These are phyloP conservation scores for Chaetothyriales sp. DNA, from an alignment of 2,329 filamentous ascomycete genomes.

Conservation along the genomic window DNA sequence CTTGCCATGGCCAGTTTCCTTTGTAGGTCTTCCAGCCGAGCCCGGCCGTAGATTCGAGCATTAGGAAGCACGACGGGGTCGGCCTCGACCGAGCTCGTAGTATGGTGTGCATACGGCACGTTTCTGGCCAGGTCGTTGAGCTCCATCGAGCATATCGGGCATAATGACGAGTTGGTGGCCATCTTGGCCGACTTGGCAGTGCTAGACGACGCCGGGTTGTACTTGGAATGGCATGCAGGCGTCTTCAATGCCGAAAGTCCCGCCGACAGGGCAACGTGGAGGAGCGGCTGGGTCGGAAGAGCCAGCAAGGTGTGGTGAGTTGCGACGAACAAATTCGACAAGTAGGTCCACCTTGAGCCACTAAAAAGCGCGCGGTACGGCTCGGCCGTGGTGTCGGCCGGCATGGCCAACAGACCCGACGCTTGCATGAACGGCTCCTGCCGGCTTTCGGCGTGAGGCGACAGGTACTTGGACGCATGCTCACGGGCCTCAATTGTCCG, in stretches of 20 bases:
- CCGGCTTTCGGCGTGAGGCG: slow-evolving; percentile 55
- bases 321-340: slow-evolving; percentile 66
- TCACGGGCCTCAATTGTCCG: slow-evolving; percentile 63
- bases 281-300: slow-evolving; percentile 66
- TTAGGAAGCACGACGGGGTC: slow-evolving; percentile 82
- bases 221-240: slow-evolving; percentile 69
- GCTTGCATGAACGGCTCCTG: slow-evolving; percentile 57
- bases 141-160: slow-evolving; percentile 91
- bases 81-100: slow-evolving; percentile 79
- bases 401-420: slow-evolving; percentile 67
- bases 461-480: slow-evolving; percentile 71
- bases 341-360: slow-evolving; percentile 54
- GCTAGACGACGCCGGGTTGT: slow-evolving; percentile 37
- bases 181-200: slow-evolving; percentile 38
- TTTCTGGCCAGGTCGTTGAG: slow-evolving; percentile 78
- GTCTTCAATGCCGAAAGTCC: slow-evolving; percentile 93
- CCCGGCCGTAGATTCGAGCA: slow-evolving; percentile 67
- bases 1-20: slow-evolving; percentile 46
- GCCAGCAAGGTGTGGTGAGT: slow-evolving; percentile 79
- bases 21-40: slow-evolving; percentile 61
- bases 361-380: slow-evolving; percentile 61
- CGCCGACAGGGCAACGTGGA: slow-evolving; percentile 81
- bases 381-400: slow-evolving; percentile 44
- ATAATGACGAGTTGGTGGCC: slow-evolving; percentile 49
- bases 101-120: slow-evolving; percentile 90